Percentiles rank a stretch among this genome's conserved stretches.
Conservation (phyloP, 257 asterid species). For the Apocynum venetum region DNA sequence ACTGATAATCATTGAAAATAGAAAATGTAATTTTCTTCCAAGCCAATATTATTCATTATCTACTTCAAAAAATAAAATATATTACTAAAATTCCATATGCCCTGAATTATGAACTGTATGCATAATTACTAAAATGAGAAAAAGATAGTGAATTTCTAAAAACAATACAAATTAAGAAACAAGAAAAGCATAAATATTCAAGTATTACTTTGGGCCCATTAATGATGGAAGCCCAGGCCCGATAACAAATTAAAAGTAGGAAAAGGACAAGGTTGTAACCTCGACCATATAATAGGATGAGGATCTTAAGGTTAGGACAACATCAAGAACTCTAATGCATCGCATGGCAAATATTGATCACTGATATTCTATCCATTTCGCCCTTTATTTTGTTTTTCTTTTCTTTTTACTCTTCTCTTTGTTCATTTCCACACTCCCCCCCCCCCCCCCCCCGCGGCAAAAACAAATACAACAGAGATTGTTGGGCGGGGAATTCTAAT, state of each 20-base stretch:
- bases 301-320: slow-evolving; percentile 7
- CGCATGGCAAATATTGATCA: background rate
- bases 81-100: too few relatives aligned
- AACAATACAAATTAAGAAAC: background rate
- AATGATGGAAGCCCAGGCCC: slow-evolving; percentile 11
- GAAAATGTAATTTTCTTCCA: too few relatives aligned
- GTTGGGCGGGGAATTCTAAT: too few relatives aligned
- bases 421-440: background rate
- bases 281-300: slow-evolving; percentile 20
- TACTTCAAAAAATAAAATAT: too few relatives aligned
- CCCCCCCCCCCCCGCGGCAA: too few relatives aligned
- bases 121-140: background rate
- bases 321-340: slow-evolving; percentile 3
- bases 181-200: background rate
- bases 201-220: background rate
- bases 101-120: too few relatives aligned
- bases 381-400: background rate
- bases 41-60: too few relatives aligned
- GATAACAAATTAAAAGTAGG: background rate
- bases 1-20: background rate
- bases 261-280: background rate
- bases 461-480: too few relatives aligned
- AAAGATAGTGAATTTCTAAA: background rate
- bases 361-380: background rate
- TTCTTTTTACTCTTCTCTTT: too few relatives aligned